Percentiles rank a stretch among this genome's conserved stretches.
Evolutionary conservation across 306 rosid genomes (phyloP).

Genomic region (Canavalia gladiata): DNA sequence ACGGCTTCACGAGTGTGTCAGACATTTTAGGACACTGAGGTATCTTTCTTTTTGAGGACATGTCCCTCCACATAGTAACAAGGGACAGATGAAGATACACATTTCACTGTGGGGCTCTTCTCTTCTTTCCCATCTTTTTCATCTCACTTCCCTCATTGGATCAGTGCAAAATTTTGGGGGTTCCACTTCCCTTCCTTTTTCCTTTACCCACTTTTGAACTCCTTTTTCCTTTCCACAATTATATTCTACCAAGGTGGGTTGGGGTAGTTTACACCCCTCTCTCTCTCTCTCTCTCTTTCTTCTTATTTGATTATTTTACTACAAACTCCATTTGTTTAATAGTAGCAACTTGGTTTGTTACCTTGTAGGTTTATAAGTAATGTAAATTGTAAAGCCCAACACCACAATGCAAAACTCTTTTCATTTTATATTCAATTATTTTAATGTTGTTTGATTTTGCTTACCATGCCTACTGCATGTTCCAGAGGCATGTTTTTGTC

Average conservation of each 20-base stretch:
- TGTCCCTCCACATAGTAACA: conserved; percentile 71
- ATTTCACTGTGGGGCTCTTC: conserved; percentile 40
- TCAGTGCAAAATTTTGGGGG: conserved; percentile 31
- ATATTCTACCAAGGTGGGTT: conserved; percentile 57
- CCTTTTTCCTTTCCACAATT: conserved; percentile 53
- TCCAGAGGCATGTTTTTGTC: conserved; percentile 65
- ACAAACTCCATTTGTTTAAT: conserved; percentile 17
- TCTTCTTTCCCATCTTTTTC: conserved; percentile 1
- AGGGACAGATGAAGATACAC: conserved; percentile 48
- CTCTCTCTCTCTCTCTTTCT: neutral
- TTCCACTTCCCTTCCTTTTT: conserved; percentile 41
- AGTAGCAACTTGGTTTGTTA: conserved; percentile 3
- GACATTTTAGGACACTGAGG: conserved; percentile 66
- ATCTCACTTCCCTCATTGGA: conserved; percentile 37
- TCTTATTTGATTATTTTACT: conserved; percentile 32
- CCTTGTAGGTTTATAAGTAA: neutral
- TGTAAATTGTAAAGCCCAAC: conserved; percentile 26
- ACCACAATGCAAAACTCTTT: conserved; percentile 4
- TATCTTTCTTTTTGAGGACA: conserved; percentile 72
- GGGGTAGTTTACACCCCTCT: too few species aligned
- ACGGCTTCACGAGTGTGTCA: conserved; percentile 73
- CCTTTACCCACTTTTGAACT: conserved; percentile 9
- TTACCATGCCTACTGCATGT: conserved; percentile 48
- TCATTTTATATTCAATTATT: conserved; percentile 21
- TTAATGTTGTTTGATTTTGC: conserved; percentile 24